Evolutionary conservation across 1,284 basidiomycete species (phyloP).

Genomic region (Neotropicomus parvogracilis): DNA sequence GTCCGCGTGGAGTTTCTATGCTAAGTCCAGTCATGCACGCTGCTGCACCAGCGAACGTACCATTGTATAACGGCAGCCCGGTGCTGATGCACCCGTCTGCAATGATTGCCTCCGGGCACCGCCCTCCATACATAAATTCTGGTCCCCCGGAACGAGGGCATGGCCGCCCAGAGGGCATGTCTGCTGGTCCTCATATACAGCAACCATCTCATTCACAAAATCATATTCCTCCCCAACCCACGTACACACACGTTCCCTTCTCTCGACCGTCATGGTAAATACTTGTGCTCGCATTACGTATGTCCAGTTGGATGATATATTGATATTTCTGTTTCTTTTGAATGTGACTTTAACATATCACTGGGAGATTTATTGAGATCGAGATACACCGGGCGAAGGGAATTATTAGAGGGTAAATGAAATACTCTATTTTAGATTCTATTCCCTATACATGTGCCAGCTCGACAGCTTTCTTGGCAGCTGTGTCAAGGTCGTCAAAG

Average conservation of each 20-base stretch:
- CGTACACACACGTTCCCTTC: slow-evolving; percentile 34
- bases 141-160: slow-evolving; percentile 28
- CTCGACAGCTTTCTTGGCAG: slow-evolving; percentile 82
- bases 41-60: slow-evolving; percentile 39
- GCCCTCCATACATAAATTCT: slow-evolving; percentile 30
- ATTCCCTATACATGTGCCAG: slow-evolving; percentile 46
- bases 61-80: slow-evolving; percentile 64
- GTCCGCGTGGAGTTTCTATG: slow-evolving; percentile 45
- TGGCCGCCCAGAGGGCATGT: slow-evolving; percentile 28
- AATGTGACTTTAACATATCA: slow-evolving; percentile 31
- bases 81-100: slow-evolving; percentile 58
- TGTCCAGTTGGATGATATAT: slow-evolving; percentile 33
- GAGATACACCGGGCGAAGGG: slow-evolving; percentile 5
- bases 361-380: neutral
- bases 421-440: slow-evolving; percentile 16
- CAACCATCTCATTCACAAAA: slow-evolving; percentile 28
- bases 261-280: slow-evolving; percentile 42
- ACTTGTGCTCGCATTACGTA: slow-evolving; percentile 21
- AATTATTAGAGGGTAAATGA: slow-evolving; percentile 21
- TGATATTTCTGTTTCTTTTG: slow-evolving; percentile 28
- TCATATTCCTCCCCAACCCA: slow-evolving; percentile 30
- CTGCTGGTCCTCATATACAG: slow-evolving; percentile 26
- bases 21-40: slow-evolving; percentile 69
- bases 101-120: slow-evolving; percentile 34
- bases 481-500: slow-evolving; percentile 83